These are phyloP conservation scores for Pichia californica DNA, from an alignment of 805 yeast genomes.

Conservation along the genomic window DNA sequence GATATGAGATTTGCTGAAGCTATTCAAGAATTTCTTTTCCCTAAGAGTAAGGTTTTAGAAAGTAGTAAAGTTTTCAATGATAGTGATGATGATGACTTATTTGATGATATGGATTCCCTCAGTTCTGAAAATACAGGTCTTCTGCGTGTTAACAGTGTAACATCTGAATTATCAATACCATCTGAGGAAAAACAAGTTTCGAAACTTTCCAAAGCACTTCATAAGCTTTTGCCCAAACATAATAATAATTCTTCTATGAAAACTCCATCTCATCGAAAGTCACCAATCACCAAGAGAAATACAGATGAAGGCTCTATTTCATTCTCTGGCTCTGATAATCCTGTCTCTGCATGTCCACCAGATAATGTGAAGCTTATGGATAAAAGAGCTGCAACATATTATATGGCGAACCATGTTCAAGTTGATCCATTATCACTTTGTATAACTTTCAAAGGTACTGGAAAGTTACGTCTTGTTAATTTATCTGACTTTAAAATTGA, in stretches of 20 bases:
- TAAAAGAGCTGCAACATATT: slow-evolving; percentile 36
- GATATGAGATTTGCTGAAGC: slow-evolving; percentile 49
- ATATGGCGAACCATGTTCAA: slow-evolving; percentile 31
- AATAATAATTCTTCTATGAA: slow-evolving; percentile 26
- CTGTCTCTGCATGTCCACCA: neutral
- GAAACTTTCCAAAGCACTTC: slow-evolving; percentile 6
- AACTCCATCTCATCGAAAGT: neutral
- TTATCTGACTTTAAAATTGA: slow-evolving; percentile 64
- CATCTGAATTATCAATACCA: neutral
- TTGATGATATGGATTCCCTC: slow-evolving; percentile 1
- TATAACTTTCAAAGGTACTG: slow-evolving; percentile 75
- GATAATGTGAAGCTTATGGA: slow-evolving; percentile 33
- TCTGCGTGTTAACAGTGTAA: neutral
- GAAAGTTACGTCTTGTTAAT: slow-evolving; percentile 61
- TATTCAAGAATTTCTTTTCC: slow-evolving; percentile 34
- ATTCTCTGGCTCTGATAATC: neutral
- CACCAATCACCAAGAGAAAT: neutral
- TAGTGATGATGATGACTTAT: slow-evolving; percentile 6
- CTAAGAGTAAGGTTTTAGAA: slow-evolving; percentile 13
- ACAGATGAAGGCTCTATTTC: neutral
- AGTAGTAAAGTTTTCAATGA: slow-evolving; percentile 2
- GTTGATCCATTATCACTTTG: slow-evolving; percentile 33
- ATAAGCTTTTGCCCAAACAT: slow-evolving; percentile 9
- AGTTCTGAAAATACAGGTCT: slow-evolving; percentile 1
- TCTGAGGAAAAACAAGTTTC: slow-evolving; percentile 1